These are phyloP conservation scores for Spathaspora gorwiae DNA, from an alignment of 805 yeast species.

Conservation along the genomic window DNA sequence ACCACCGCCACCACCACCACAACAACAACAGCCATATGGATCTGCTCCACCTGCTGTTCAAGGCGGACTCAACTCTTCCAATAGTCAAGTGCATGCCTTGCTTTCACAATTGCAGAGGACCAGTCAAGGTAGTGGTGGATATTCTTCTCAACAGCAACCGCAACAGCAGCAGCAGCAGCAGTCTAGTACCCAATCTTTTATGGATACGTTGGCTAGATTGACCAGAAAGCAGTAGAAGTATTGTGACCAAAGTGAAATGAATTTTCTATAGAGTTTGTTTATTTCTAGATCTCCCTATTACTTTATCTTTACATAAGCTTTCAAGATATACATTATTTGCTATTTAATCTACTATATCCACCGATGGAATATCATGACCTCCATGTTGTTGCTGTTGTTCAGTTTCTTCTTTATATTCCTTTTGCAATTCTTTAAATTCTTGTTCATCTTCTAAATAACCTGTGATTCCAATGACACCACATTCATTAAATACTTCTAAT, in stretches of 20 bases:
- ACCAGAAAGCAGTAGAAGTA: conserved; percentile 19
- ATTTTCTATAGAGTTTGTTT: background rate
- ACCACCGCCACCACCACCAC: background rate
- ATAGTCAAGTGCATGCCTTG: conserved; percentile 21
- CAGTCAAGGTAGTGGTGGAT: conserved; percentile 2
- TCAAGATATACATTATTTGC: no score
- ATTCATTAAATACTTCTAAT: conserved; percentile 69
- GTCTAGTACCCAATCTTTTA: conserved; percentile 21
- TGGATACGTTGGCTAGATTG: conserved; percentile 36
- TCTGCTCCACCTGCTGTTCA: conserved; percentile 11
- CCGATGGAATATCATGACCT: conserved; percentile 8
- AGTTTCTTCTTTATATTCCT: conserved; percentile 38
- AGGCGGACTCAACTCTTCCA: conserved; percentile 10
- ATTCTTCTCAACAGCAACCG: conserved; percentile 6
- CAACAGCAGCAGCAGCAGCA: conserved; percentile 13
- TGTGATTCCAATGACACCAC: conserved; percentile 79
- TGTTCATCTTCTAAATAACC: conserved; percentile 70
- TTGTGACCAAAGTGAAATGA: no score
- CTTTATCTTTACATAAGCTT: no score
- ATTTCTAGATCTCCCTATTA: no score
- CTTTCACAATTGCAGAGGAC: conserved; percentile 21
- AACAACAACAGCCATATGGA: conserved; percentile 12
- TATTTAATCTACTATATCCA: conserved; percentile 19
- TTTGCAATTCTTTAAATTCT: conserved; percentile 54
- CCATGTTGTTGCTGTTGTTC: conserved; percentile 5